Conservation (phyloP, 192 early-diverging fungal species). For the Haplosporangium gracile region DNA sequence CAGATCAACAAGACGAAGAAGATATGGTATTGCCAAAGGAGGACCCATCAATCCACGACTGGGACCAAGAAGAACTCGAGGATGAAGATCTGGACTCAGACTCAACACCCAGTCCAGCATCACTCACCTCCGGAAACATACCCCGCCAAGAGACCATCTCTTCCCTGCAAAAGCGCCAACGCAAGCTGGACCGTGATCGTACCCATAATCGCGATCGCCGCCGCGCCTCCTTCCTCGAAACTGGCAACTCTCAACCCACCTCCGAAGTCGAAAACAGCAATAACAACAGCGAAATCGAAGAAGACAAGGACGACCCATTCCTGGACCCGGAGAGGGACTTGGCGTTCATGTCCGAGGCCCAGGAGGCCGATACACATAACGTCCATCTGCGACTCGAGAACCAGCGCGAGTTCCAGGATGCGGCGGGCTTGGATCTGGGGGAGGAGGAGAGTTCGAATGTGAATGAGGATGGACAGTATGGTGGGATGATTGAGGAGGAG, state of each 20-base stretch:
- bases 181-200: background rate
- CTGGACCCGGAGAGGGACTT: constrained; percentile 43
- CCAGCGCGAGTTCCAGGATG: constrained; percentile 53
- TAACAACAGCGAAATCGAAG: background rate
- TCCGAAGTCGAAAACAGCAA: background rate
- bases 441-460: constrained; percentile 21
- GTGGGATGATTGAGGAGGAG: constrained; percentile 35
- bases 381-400: constrained; percentile 45
- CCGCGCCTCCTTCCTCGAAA: background rate
- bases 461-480: constrained; percentile 50
- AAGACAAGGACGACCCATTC: constrained; percentile 9
- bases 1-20: background rate
- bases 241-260: background rate
- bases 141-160: background rate
- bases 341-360: constrained; percentile 36
- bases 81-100: constrained; percentile 30
- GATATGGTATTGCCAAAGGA: constrained; percentile 26
- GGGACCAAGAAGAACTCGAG: constrained; percentile 53
- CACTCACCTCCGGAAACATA: background rate
- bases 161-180: background rate
- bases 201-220: background rate
- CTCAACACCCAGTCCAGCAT: background rate
- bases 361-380: constrained; percentile 42
- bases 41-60: constrained; percentile 46
- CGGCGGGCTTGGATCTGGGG: constrained; percentile 38